A percentile compares a stretch with the other conserved stretches of the same genome.
Evolutionary conservation across 805 yeast genomes (phyloP).

Genomic region (Yarrowia yakushimensis): DNA sequence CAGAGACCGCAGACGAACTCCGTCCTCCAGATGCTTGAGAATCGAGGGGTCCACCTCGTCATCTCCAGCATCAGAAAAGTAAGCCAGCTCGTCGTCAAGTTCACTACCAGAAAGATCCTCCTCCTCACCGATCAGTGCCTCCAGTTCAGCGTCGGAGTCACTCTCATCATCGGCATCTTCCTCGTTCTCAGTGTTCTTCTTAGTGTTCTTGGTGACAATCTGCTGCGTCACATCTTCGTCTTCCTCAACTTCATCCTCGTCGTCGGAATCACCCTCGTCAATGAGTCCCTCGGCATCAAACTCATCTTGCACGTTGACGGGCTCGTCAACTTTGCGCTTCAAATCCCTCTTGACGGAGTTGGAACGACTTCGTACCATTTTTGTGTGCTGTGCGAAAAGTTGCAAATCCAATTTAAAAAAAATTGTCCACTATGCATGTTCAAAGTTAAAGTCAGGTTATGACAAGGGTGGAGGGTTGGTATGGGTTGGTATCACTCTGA

Average conservation of each 20-base stretch:
- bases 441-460: conserved; percentile 3
- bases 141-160: conserved; percentile 33
- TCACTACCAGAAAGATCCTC: conserved; percentile 32
- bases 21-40: conserved; percentile 56
- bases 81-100: conserved; percentile 30
- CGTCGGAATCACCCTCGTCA: conserved; percentile 28
- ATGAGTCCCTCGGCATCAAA: conserved; percentile 23
- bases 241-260: conserved; percentile 18
- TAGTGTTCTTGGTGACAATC: neutral
- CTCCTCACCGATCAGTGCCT: conserved; percentile 33
- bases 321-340: conserved; percentile 26
- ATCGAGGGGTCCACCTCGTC: conserved; percentile 33
- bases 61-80: conserved; percentile 36
- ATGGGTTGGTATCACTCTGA: too few species aligned
- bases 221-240: neutral
- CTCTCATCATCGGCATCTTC: conserved; percentile 24
- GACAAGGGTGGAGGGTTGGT: neutral
- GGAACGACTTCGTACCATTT: conserved; percentile 30
- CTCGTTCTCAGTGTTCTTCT: conserved; percentile 26
- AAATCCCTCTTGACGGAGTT: conserved; percentile 27
- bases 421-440: conserved; percentile 5
- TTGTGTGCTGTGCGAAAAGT: conserved; percentile 21
- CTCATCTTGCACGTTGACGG: conserved; percentile 27
- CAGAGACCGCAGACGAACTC: conserved; percentile 58
- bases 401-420: conserved; percentile 25